These are phyloP conservation scores for Sodiomyces alkalinus DNA, from an alignment of 2,329 filamentous ascomycete genomes.

Conservation along the genomic window DNA sequence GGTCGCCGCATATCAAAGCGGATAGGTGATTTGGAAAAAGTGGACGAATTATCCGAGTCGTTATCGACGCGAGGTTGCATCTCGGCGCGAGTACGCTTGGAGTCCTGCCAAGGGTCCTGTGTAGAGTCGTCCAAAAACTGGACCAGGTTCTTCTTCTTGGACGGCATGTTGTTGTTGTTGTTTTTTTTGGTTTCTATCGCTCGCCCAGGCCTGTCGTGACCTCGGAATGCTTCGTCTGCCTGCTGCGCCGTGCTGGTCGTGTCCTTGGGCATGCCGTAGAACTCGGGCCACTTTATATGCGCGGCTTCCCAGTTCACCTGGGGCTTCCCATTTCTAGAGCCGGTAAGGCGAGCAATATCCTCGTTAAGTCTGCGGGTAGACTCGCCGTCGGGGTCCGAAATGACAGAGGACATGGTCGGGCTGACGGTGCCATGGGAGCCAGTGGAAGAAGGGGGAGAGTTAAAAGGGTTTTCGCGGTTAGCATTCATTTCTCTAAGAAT, in stretches of 20 bases:
- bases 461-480: conserved; percentile 39
- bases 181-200: no score
- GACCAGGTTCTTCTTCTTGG: conserved; percentile 11
- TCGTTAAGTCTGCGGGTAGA: conserved; percentile 35
- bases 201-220: no score
- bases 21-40: conserved; percentile 24
- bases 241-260: conserved; percentile 17
- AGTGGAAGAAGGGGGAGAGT: conserved; percentile 42
- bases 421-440: conserved; percentile 42
- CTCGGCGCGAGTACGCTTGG: conserved; percentile 27
- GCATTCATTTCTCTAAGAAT: conserved; percentile 36
- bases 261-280: conserved; percentile 26
- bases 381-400: conserved; percentile 36
- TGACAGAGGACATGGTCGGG: conserved; percentile 36
- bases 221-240: conserved; percentile 23
- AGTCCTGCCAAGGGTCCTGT: conserved; percentile 22
- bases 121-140: conserved; percentile 26
- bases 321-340: conserved; percentile 19
- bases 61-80: conserved; percentile 40
- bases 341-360: conserved; percentile 27
- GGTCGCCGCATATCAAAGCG: conserved; percentile 9
- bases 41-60: conserved; percentile 32
- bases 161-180: conserved; percentile 6
- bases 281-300: conserved; percentile 38
- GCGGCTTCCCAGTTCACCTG: conserved; percentile 28